Conservation (phyloP, 306 rosid species). For the Ochetophila trinervis region DNA sequence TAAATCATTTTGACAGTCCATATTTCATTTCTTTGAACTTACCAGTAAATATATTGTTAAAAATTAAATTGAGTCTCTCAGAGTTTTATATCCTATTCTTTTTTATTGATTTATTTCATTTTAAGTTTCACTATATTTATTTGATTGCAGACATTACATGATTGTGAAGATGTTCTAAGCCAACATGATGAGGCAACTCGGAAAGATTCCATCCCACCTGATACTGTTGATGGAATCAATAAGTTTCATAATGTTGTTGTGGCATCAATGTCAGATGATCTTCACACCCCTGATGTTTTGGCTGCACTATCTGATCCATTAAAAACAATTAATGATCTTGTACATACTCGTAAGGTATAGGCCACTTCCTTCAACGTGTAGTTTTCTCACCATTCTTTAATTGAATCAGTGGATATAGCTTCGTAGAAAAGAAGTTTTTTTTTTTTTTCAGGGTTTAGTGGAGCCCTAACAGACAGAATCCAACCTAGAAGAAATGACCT, state of each 20-base stretch:
- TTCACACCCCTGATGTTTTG: constrained; percentile 79
- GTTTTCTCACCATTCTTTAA: not conserved
- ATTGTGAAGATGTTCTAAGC: constrained; percentile 63
- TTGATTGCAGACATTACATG: constrained; percentile 69
- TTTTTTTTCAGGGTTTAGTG: too few species aligned
- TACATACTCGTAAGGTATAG: constrained; percentile 77
- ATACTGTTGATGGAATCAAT: constrained; percentile 42
- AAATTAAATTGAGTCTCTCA: not conserved
- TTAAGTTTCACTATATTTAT: not conserved
- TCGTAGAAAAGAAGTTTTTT: not conserved
- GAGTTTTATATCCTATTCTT: not conserved
- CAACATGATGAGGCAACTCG: constrained; percentile 52
- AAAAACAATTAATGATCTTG: constrained; percentile 78
- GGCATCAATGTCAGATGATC: constrained; percentile 90
- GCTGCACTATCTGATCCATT: constrained; percentile 85
- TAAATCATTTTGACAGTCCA: not conserved
- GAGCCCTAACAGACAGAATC: too few species aligned
- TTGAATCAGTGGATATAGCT: not conserved
- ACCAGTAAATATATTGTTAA: too few species aligned
- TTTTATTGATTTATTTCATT: not conserved
- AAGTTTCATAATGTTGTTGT: constrained; percentile 51
- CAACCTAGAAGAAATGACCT: too few species aligned
- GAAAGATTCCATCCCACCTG: constrained; percentile 56
- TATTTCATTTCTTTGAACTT: not conserved
- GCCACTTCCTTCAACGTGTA: not conserved